A percentile compares a stretch with the other conserved stretches of the same genome.
phyloP scores from a whole-genome alignment of 495 filamentous ascomycete genomes.

The Physcia stellaris region DNA sequence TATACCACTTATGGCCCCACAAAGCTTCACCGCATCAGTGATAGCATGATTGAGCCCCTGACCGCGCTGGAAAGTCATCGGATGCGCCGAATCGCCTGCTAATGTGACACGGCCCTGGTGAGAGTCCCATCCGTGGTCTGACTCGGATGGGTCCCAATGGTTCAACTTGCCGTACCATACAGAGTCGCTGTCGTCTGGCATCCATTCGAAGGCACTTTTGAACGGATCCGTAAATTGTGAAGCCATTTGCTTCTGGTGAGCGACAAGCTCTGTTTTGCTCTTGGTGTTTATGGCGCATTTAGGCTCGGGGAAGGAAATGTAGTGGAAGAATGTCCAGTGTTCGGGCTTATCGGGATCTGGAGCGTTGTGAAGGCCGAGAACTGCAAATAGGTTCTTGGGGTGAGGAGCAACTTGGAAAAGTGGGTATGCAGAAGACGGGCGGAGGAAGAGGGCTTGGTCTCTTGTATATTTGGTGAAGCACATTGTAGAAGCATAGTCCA shows the following conservation, averaged over 20 bases:
- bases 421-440: not conserved
- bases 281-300: not conserved
- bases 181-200: slow-evolving; percentile 19
- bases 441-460: slow-evolving; percentile 1
- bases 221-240: slow-evolving; percentile 15
- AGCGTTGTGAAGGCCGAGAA: slow-evolving; percentile 22
- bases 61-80: slow-evolving; percentile 25
- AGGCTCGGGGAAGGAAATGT: slow-evolving; percentile 4
- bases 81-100: slow-evolving; percentile 35
- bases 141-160: slow-evolving; percentile 1
- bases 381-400: not conserved
- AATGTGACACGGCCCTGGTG: slow-evolving; percentile 27
- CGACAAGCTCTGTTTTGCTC: not conserved
- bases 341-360: slow-evolving; percentile 23
- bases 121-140: slow-evolving; percentile 22
- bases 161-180: slow-evolving; percentile 2
- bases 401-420: slow-evolving; percentile 1
- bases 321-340: slow-evolving; percentile 25
- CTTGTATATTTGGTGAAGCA: not conserved
- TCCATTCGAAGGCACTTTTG: slow-evolving; percentile 25
- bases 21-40: slow-evolving; percentile 27
- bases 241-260: slow-evolving; percentile 1
- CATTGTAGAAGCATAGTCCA: slow-evolving; percentile 2
- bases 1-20: slow-evolving; percentile 17
- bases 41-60: slow-evolving; percentile 38